phyloP scores from a whole-genome alignment of 352 stramenopile species.

The Pythium dissimile region DNA sequence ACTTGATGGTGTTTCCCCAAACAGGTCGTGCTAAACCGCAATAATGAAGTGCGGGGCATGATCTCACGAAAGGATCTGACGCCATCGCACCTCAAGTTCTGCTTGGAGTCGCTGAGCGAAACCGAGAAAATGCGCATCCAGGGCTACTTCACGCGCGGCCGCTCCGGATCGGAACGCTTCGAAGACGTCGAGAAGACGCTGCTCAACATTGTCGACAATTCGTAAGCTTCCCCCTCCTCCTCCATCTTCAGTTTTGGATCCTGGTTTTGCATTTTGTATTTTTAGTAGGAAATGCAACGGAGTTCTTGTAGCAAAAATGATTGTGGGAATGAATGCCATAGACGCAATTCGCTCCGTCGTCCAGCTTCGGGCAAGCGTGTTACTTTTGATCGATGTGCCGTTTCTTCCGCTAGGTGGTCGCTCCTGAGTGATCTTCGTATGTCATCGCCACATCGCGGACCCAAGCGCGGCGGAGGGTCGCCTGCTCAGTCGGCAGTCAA shows the following conservation, averaged over 20 bases:
- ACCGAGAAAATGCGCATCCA: slow-evolving; percentile 80
- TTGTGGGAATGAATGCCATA: slow-evolving; percentile 13
- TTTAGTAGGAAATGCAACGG: slow-evolving; percentile 16
- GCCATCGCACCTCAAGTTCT: slow-evolving; percentile 76
- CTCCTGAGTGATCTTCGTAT: background rate
- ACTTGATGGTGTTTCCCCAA: background rate
- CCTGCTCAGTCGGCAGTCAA: slow-evolving; percentile 3
- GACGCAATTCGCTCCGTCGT: slow-evolving; percentile 4
- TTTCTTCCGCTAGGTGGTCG: background rate
- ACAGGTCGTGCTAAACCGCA: slow-evolving; percentile 84
- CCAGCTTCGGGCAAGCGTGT: background rate
- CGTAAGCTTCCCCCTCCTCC: slow-evolving; percentile 27
- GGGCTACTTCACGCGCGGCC: slow-evolving; percentile 79
- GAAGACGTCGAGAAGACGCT: slow-evolving; percentile 83
- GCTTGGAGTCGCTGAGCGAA: slow-evolving; percentile 73
- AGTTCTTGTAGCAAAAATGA: too few relatives aligned
- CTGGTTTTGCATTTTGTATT: slow-evolving; percentile 15
- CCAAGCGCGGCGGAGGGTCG: background rate
- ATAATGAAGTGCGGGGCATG: slow-evolving; percentile 86
- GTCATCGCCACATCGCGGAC: background rate
- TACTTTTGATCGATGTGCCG: background rate
- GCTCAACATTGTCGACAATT: slow-evolving; percentile 83
- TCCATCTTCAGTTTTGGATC: background rate
- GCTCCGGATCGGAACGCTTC: slow-evolving; percentile 63
- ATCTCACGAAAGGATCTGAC: slow-evolving; percentile 88